These are phyloP conservation scores for Taphrina flavorubra DNA, from an alignment of 1,139 yeast genomes.

Conservation along the genomic window DNA sequence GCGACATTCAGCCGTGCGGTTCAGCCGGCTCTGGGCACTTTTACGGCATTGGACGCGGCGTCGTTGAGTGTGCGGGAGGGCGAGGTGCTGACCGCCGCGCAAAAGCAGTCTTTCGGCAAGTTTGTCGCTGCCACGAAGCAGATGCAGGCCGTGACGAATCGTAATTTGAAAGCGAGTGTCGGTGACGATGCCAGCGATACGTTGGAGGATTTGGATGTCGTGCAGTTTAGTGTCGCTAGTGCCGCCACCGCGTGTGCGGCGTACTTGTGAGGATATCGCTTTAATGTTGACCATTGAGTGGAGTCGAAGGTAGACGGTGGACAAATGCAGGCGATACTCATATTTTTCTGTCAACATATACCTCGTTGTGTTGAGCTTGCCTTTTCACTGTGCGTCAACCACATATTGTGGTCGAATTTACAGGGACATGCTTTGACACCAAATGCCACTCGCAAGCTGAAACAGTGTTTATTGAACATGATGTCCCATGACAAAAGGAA, in stretches of 20 bases:
- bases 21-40: background rate
- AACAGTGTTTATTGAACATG: background rate
- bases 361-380: too few relatives aligned
- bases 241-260: slow-evolving; percentile 1
- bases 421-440: background rate
- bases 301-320: too few relatives aligned
- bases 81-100: background rate
- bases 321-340: too few relatives aligned
- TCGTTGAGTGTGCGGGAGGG: slow-evolving; percentile 1
- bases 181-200: slow-evolving; percentile 16
- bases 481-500: too few relatives aligned
- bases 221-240: slow-evolving; percentile 8
- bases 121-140: slow-evolving; percentile 1
- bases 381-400: too few relatives aligned
- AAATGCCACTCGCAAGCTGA: background rate
- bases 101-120: slow-evolving; percentile 7
- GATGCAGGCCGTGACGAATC: background rate
- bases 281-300: too few relatives aligned
- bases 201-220: slow-evolving; percentile 8
- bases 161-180: background rate
- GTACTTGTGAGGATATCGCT: background rate
- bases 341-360: too few relatives aligned
- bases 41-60: slow-evolving; percentile 2
- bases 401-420: too few relatives aligned
- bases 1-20: background rate